phyloP scores from a whole-genome alignment of 2,329 filamentous ascomycete genomes.

The Truncatella angustata region DNA sequence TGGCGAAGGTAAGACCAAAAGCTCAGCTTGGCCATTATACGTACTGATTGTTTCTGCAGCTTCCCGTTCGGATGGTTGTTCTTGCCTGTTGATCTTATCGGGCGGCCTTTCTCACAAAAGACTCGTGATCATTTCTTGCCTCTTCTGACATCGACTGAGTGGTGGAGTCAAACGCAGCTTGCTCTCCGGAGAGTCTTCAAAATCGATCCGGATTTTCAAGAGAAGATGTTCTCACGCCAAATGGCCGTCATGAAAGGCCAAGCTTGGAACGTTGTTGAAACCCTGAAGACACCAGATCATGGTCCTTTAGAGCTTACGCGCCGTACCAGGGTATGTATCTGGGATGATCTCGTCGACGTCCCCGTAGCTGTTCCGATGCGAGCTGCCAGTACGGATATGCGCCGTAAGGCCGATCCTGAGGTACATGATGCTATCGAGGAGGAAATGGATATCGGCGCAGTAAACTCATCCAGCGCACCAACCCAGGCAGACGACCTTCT shows the following conservation, averaged over 20 bases:
- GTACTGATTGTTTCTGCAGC: slow-evolving; percentile 45
- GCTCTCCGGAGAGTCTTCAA: slow-evolving; percentile 85
- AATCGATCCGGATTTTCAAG: slow-evolving; percentile 92
- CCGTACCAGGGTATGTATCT: slow-evolving; percentile 88
- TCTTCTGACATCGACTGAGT: slow-evolving; percentile 86
- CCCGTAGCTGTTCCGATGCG: slow-evolving; percentile 91
- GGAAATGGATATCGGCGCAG: slow-evolving; percentile 86
- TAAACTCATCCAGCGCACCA: slow-evolving; percentile 51
- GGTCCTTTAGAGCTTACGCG: slow-evolving; percentile 91
- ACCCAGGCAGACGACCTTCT: slow-evolving; percentile 65
- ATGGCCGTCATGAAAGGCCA: slow-evolving; percentile 99
- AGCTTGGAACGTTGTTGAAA: slow-evolving; percentile 98
- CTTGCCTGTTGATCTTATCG: slow-evolving; percentile 91
- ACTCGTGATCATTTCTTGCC: slow-evolving; percentile 96
- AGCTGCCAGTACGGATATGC: slow-evolving; percentile 79
- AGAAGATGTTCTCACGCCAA: slow-evolving; percentile 98
- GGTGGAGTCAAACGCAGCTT: slow-evolving; percentile 94
- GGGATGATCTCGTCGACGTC: slow-evolving; percentile 96
- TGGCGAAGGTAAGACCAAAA: slow-evolving; percentile 52
- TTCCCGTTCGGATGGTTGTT: slow-evolving; percentile 99
- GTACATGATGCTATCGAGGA: slow-evolving; percentile 61
- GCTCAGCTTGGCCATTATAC: not conserved
- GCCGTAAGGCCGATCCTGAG: slow-evolving; percentile 57
- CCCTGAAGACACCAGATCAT: slow-evolving; percentile 87
- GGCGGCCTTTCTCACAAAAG: slow-evolving; percentile 90